Percentiles rank a stretch among this genome's conserved stretches.
Conservation (phyloP, 768 basidiomycete species). For the Xerocomellus intermedius region DNA sequence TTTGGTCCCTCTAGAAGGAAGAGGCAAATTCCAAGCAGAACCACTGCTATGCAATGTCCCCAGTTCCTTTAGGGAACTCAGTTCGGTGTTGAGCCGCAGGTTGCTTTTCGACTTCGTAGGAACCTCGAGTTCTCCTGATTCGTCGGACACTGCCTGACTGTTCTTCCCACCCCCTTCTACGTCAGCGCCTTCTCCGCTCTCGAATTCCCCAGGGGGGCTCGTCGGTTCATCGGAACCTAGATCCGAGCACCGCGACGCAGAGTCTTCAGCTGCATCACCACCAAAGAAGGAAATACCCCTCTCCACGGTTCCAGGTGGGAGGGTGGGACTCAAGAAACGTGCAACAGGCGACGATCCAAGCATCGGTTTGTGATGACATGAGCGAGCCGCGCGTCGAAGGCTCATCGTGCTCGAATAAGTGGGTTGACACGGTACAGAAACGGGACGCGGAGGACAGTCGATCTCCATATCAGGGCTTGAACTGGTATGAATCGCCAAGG, state of each 20-base stretch:
- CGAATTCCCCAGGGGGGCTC: constrained; percentile 14
- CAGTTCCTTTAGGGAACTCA: background rate
- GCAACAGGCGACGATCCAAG: constrained; percentile 17
- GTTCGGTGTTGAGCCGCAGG: constrained; percentile 2
- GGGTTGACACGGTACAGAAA: constrained; percentile 20
- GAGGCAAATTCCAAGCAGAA: background rate
- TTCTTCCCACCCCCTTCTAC: constrained; percentile 11
- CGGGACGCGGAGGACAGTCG: constrained; percentile 21
- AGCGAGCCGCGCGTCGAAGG: background rate
- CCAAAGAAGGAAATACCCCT: background rate
- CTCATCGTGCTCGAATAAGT: background rate
- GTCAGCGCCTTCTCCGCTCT: constrained; percentile 12
- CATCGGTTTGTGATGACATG: constrained; percentile 1
- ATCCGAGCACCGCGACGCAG: constrained; percentile 13
- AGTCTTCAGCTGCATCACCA: constrained; percentile 5
- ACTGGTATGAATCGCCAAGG: constrained; percentile 4
- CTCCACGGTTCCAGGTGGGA: background rate
- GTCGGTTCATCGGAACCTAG: constrained; percentile 14
- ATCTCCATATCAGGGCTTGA: constrained; percentile 26
- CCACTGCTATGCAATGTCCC: background rate
- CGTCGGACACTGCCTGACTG: constrained; percentile 1
- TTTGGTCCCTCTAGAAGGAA: background rate
- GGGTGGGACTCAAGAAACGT: constrained; percentile 20
- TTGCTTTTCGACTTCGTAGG: background rate
- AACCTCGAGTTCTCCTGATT: constrained; percentile 1